Evolutionary conservation across 768 basidiomycete genomes (phyloP).

Genomic region (Boletus sp.): DNA sequence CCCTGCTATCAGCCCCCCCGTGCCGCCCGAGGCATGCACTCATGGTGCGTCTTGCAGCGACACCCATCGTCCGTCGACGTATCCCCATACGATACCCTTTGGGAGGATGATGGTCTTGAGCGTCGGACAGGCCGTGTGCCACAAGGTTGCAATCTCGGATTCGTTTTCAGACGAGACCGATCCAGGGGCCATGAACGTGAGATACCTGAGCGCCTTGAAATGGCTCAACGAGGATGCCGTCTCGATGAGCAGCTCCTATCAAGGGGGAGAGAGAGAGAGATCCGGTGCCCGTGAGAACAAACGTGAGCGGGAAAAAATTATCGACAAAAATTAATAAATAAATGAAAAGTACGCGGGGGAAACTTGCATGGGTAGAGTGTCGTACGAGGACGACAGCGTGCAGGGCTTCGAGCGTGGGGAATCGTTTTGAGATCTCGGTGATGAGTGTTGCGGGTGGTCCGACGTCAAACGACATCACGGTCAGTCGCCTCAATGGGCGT

Average conservation of each 20-base stretch:
- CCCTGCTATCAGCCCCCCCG: not conserved
- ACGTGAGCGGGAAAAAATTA: not conserved
- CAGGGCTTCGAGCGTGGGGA: conserved; percentile 53
- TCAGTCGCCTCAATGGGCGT: conserved; percentile 45
- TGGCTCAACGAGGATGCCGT: conserved; percentile 37
- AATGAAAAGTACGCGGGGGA: not conserved
- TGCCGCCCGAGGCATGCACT: not conserved
- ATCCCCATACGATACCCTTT: conserved; percentile 60
- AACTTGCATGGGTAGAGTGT: conserved; percentile 46
- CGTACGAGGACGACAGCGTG: conserved; percentile 57
- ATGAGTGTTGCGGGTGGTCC: conserved; percentile 43
- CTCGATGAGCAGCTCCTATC: conserved; percentile 41
- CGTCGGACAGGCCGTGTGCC: conserved; percentile 58
- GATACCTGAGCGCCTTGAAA: conserved; percentile 46
- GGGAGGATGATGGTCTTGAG: conserved; percentile 64
- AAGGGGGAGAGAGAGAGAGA: not conserved
- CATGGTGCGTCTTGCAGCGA: conserved; percentile 19
- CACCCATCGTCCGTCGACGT: conserved; percentile 23
- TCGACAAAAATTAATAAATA: not conserved
- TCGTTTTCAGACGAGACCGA: conserved; percentile 36
- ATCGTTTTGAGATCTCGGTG: conserved; percentile 42
- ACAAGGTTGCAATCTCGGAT: conserved; percentile 47
- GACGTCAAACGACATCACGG: conserved; percentile 56
- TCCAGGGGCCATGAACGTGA: conserved; percentile 57
- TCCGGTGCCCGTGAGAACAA: too few relatives aligned